Base-by-base conservation (phyloP, 768 basidiomycete genomes). In the Paxillus rubicundulus region DNA sequence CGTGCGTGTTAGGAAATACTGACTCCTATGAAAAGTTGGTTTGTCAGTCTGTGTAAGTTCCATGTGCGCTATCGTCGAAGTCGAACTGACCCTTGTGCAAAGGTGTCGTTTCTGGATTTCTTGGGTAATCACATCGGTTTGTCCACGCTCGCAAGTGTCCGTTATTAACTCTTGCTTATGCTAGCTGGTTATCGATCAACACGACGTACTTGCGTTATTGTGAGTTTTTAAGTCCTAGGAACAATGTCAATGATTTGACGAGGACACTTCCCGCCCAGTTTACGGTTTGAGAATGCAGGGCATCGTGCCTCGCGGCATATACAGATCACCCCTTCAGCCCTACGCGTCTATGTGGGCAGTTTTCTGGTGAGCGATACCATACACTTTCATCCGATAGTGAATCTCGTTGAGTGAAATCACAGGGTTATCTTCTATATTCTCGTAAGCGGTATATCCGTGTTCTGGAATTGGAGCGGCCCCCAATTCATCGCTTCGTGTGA, bases 151-250 rank as follows among this genome's bases (percentile, higher is more conserved):
- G 44, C 12, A 44, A n/a, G 13, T 70, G 81, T 82, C 80, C 60
- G 17, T 30, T 77, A 81, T 40, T 89, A 86, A 47, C 70, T 83
- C 73, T 38, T 27, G 41, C 13, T 13, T 24, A 73, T 75, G 47
- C 78, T 71, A 73, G 79, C 43, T 89, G 87, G 87, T 74, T 76
- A 54, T 65, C 78, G 33, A 82, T 88, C 67, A 86, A 86, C 65
- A 51, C 87, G 27, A 88, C 88, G 14, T 92, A 86, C 71, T 61
- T 88, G 49, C 81, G 72, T 69, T 91, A 86, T 75, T 79, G 85
- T 83, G 56, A 57, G 84, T 74, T 24, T 13, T 0, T 0, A 18
- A 42, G 27, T 43, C 1, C 28, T 49, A 4, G 38, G 14, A n/a
- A 16, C 4, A 30, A n/a, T n/a, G n/a, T n/a, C n/a, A 34, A 41